Evolutionary conservation across 2,329 filamentous ascomycete species (phyloP), one percentile per base, ranked within the genome.

Genomic region (Hypoxylon sp.): DNA sequence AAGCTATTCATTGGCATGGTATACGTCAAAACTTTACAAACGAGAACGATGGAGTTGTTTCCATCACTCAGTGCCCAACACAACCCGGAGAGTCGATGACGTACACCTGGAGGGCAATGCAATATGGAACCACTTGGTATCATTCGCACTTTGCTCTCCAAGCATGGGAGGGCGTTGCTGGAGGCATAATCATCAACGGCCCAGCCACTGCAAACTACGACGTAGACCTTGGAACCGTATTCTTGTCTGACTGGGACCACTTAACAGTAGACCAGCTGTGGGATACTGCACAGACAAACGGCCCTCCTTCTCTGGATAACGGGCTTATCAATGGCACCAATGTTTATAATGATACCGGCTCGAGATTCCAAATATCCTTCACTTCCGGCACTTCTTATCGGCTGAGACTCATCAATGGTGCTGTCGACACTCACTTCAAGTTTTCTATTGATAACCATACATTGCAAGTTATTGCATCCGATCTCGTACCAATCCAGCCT

Each of bases 181-280:
- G 90, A 0, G 84, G 83, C 2, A 86, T 92, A 37, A 78, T 91
- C 17, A 88, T 91, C 71, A 83, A 90, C 59, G 89, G 89, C 0
- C 89, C 89, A 0, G 82, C 84, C 0, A 84, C 85, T 1, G 81
- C 83, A 13, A 82, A 88, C 72, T 91, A 90, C 71, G 89, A 92
- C 66, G 82, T 86, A 53, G 90, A 92, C 72, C 80, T 91, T 0
- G 90, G 90, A 2, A 78, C 83, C 10, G 72, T 91, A 1, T 82
- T 89, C 27, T 74, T 91, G 5, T 85, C 83, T 15, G 89, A 91
- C 72, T 91, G 88, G 86, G 83, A 83, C 69, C 85, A 87, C 66
- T 65, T 68, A 5, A 83, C 81, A 0, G 79, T 80, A 2, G 82
- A 83, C 56, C 69, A 80, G 55, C 73, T 84, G 1, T 80, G 78